Evolutionary conservation across 768 basidiomycete species (phyloP).

Genomic region (Lyophyllum atratum): DNA sequence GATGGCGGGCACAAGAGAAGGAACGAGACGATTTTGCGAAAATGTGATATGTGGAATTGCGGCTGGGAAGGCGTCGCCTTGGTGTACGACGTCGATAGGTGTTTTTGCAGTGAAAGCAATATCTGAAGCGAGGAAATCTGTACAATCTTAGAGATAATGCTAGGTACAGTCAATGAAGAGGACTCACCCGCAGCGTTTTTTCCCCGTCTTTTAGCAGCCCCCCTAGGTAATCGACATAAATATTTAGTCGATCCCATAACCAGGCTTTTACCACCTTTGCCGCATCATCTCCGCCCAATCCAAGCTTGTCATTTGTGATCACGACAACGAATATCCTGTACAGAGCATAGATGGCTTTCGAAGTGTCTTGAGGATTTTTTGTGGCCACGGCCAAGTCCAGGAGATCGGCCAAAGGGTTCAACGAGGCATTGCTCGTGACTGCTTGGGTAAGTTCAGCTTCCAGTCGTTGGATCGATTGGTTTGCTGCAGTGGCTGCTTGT

Average conservation of each 20-base stretch:
- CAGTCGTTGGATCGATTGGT: slow-evolving; percentile 30
- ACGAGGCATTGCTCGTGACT: slow-evolving; percentile 53
- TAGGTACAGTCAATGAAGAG: background rate
- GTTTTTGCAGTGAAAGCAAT: slow-evolving; percentile 73
- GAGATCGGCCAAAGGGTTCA: slow-evolving; percentile 81
- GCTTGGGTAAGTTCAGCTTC: slow-evolving; percentile 60
- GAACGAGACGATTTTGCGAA: slow-evolving; percentile 61
- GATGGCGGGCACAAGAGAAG: slow-evolving; percentile 67
- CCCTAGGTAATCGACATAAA: slow-evolving; percentile 68
- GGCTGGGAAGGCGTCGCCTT: slow-evolving; percentile 47
- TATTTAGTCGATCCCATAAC: slow-evolving; percentile 75
- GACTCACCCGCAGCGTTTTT: slow-evolving; percentile 66
- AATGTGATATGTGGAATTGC: slow-evolving; percentile 69
- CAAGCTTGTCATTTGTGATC: slow-evolving; percentile 48
- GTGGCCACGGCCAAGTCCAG: slow-evolving; percentile 54
- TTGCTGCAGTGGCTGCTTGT: slow-evolving; percentile 27
- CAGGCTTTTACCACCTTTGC: slow-evolving; percentile 73
- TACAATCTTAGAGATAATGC: background rate
- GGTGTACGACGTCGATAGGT: slow-evolving; percentile 69
- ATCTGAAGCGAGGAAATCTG: slow-evolving; percentile 76
- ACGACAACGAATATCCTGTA: slow-evolving; percentile 50
- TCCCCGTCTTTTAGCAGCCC: slow-evolving; percentile 80
- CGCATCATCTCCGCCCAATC: slow-evolving; percentile 49
- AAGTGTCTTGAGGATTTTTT: slow-evolving; percentile 56
- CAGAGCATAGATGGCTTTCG: slow-evolving; percentile 77